Conservation (phyloP, 1,284 basidiomycete species). For the Leccinum subrobustum region DNA sequence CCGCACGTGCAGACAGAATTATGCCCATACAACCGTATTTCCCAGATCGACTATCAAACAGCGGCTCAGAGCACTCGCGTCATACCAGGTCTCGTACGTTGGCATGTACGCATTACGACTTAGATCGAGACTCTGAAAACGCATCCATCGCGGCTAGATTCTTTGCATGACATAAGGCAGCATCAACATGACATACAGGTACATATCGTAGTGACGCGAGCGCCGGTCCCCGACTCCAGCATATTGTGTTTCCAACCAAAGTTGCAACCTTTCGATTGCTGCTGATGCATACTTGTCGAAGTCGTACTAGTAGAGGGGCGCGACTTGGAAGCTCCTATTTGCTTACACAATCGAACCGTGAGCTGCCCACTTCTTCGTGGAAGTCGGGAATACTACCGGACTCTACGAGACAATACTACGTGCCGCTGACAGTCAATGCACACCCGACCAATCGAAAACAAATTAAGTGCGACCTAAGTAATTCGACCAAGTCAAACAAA, state of each 20-base stretch:
- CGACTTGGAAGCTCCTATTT: no score
- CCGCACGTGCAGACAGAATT: no score
- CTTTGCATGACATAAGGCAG: not conserved
- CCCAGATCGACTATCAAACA: not conserved
- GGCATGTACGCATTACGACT: not conserved
- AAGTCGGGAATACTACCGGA: not conserved
- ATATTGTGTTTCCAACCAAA: no score
- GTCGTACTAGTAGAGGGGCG: no score
- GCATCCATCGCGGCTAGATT: not conserved
- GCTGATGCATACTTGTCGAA: no score
- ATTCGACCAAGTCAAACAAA: conserved; percentile 9
- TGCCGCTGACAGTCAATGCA: not conserved
- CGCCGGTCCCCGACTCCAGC: no score
- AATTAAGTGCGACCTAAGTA: conserved; percentile 25
- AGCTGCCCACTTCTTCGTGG: no score
- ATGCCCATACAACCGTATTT: not conserved
- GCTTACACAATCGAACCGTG: no score
- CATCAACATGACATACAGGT: not conserved
- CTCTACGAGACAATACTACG: not conserved
- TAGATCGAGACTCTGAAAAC: not conserved
- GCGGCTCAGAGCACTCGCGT: no score
- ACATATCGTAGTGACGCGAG: not conserved
- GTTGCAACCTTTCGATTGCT: no score
- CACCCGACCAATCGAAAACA: conserved; percentile 10
- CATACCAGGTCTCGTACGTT: no score